phyloP scores from a whole-genome alignment of 2,329 filamentous ascomycete genomes.

The Paraphoma sp. region DNA sequence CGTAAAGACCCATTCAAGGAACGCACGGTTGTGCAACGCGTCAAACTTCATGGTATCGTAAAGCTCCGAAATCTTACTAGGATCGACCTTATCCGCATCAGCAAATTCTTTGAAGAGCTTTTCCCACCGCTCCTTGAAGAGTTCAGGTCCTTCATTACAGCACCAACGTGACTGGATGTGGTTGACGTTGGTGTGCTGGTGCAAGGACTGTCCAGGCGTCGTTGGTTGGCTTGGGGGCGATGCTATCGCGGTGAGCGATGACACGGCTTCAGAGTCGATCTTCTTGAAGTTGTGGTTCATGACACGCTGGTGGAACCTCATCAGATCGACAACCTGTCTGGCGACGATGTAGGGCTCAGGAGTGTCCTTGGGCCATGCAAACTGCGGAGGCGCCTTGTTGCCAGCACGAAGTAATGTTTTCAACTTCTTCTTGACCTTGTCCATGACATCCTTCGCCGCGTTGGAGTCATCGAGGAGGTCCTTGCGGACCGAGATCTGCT shows the following conservation, averaged over 20 bases:
- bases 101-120: conserved; percentile 97
- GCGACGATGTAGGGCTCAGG: conserved; percentile 94
- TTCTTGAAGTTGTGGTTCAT: conserved; percentile 94
- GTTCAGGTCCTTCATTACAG: conserved; percentile 89
- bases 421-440: conserved; percentile 99
- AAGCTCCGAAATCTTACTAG: conserved; percentile 96
- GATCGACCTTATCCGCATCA: conserved; percentile 96
- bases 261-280: conserved; percentile 70
- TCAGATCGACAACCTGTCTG: conserved; percentile 88
- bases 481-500: conserved; percentile 90
- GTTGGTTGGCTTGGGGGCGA: conserved; percentile 37
- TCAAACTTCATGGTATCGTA: conserved; percentile 99
- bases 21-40: conserved; percentile 93
- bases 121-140: conserved; percentile 97
- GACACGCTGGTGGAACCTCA: conserved; percentile 95
- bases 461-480: conserved; percentile 97
- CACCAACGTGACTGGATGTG: conserved; percentile 91
- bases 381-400: conserved; percentile 91
- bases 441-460: conserved; percentile 98
- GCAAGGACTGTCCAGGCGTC: conserved; percentile 49
- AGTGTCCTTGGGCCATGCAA: conserved; percentile 95
- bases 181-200: conserved; percentile 38
- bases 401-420: conserved; percentile 91
- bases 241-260: conserved; percentile 60
- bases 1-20: conserved; percentile 96